Evolutionary conservation across 306 rosid species (phyloP).

Genomic region (Luffa acutangula): DNA sequence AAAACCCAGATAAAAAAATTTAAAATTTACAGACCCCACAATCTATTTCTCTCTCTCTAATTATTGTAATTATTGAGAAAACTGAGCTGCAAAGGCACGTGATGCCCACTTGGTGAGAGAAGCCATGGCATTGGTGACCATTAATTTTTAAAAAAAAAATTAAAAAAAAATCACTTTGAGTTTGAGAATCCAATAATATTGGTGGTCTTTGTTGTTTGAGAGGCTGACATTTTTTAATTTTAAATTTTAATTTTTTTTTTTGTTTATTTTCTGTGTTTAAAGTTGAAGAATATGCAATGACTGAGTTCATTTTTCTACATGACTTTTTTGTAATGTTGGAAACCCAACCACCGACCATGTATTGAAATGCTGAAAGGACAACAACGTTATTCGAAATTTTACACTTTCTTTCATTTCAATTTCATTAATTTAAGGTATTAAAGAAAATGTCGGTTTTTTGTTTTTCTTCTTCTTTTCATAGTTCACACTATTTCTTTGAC

Average conservation of each 20-base stretch:
- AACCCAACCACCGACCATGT: slow-evolving; percentile 12
- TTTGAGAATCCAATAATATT: background rate
- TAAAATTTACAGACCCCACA: background rate
- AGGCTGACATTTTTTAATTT: background rate
- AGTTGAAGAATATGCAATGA: background rate
- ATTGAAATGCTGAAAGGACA: slow-evolving; percentile 9
- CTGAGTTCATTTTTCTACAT: background rate
- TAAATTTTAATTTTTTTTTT: background rate
- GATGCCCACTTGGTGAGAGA: slow-evolving; percentile 6
- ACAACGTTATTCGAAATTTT: background rate
- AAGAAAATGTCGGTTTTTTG: background rate
- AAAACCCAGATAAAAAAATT: background rate
- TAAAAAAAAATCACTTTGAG: too few relatives aligned
- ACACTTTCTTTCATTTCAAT: background rate
- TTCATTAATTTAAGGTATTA: background rate
- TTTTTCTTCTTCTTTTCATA: background rate
- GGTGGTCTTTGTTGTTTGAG: background rate
- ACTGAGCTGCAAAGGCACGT: slow-evolving; percentile 8
- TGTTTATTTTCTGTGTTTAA: too few relatives aligned
- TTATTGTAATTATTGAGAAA: slow-evolving; percentile 6
- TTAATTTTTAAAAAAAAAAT: too few relatives aligned
- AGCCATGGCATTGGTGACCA: background rate
- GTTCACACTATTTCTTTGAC: background rate
- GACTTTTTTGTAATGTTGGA: background rate
- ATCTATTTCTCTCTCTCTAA: background rate